Evolutionary conservation across 148 eudicot species (phyloP), one percentile per base, ranked within the genome.

Genomic region (Drosera capensis): DNA sequence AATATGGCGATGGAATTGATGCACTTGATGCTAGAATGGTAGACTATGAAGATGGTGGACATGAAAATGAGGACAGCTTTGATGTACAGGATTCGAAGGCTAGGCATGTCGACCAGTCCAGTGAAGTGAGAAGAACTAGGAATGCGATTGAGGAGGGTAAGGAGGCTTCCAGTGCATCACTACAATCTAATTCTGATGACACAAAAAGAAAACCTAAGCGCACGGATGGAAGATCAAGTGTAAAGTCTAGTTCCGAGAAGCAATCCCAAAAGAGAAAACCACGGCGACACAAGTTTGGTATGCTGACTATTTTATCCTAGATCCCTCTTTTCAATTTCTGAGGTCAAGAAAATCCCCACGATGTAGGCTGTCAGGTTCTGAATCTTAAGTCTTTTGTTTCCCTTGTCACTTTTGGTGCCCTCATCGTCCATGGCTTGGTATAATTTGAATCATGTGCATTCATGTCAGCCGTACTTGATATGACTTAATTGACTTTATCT

Each of bases 1-100:
- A 73, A 56, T 90, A 84, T 71, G 93, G 85, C 55, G 95, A 90
- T 54, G 93, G 78, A 20, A 80, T 85, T 60, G 95, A 76, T 72
- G 58, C 67, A 24, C 77, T 71, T 65, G 97, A 88, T 61, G 55
- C 65, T 53, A 75, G 43, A 45, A 45, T 47, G 18, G 94, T 71
- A 23, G 93, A 75, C 15, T 65, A 69, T 75, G 86, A 68, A 40
- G 58, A 66, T 20, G 18, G 20, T 63, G 52, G 50, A 18, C 62
- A 64, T 59, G 38, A 34, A 34, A 74, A 59, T 16, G 64, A 22
- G 52, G 51, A 42, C 31, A 48, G 52, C 20, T 30, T 57, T 20
- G 64, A 60, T 46, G 54, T 60, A 46, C 48, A 44, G 9, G 63
- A 58, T 41, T 66, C 71, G 45, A 70, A 61, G 39, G 45, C 49